A percentile compares a stretch with the other conserved stretches of the same genome.
phyloP scores from a whole-genome alignment of 2,329 filamentous ascomycete genomes.

The Tolypocladium guangdongense region DNA sequence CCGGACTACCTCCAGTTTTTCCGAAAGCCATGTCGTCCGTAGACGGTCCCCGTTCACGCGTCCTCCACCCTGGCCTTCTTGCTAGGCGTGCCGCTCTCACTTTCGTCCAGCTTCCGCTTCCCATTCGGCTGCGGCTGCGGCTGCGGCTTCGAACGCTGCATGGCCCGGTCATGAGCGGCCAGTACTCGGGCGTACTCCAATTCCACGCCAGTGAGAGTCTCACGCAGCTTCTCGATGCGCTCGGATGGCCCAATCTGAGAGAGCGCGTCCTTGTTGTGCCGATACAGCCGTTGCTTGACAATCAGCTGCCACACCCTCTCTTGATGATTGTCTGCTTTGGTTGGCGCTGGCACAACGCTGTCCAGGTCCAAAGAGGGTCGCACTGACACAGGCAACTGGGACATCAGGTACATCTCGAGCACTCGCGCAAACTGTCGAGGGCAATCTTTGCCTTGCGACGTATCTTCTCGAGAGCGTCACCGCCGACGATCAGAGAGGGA shows the following conservation, averaged over 20 bases:
- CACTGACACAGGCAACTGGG: conserved; percentile 42
- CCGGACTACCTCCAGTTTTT: not conserved
- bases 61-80: conserved; percentile 37
- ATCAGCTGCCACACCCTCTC: conserved; percentile 64
- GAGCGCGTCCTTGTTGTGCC: conserved; percentile 61
- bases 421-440: conserved; percentile 64
- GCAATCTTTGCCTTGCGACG: conserved; percentile 58
- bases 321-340: conserved; percentile 46
- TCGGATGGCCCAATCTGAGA: conserved; percentile 58
- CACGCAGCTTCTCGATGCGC: conserved; percentile 60
- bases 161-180: conserved; percentile 29
- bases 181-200: conserved; percentile 63
- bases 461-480: conserved; percentile 42
- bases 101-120: conserved; percentile 36
- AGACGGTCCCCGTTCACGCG: conserved; percentile 6
- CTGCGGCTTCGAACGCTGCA: conserved; percentile 13
- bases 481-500: conserved; percentile 46
- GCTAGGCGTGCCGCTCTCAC: conserved; percentile 14
- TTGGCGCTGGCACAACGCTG: conserved; percentile 30
- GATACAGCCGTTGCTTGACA: conserved; percentile 67
- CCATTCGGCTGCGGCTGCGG: conserved; percentile 15
- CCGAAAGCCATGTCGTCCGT: not conserved
- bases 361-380: conserved; percentile 38
- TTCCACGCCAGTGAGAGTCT: conserved; percentile 57
- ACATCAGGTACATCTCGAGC: conserved; percentile 65